These are phyloP conservation scores for Volvariella volvacea DNA, from an alignment of 1,284 basidiomycete genomes.

Conservation along the genomic window DNA sequence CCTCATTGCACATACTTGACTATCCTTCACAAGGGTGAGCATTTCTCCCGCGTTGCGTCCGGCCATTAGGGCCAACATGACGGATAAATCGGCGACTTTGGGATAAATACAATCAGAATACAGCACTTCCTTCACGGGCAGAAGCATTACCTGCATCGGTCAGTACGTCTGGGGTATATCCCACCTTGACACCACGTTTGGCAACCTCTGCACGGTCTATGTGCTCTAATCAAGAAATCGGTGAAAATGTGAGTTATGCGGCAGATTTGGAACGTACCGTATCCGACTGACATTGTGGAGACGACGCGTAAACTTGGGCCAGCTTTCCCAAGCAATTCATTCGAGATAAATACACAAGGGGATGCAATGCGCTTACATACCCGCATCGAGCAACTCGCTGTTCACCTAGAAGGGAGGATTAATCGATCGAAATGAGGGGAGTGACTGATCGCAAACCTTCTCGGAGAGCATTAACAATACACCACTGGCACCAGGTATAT, in stretches of 20 bases:
- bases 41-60: constrained; percentile 70
- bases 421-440: background rate
- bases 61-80: constrained; percentile 91
- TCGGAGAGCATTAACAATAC: constrained; percentile 69
- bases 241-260: background rate
- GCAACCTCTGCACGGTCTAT: constrained; percentile 62
- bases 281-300: constrained; percentile 88
- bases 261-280: constrained; percentile 44
- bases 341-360: constrained; percentile 1
- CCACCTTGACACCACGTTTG: constrained; percentile 67
- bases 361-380: constrained; percentile 24
- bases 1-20: constrained; percentile 38
- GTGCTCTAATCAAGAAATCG: constrained; percentile 56
- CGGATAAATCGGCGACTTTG: constrained; percentile 77
- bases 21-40: constrained; percentile 58
- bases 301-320: constrained; percentile 70
- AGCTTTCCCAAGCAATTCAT: constrained; percentile 34
- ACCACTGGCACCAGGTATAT: constrained; percentile 60
- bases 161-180: constrained; percentile 88
- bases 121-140: background rate
- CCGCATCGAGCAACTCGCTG: constrained; percentile 64
- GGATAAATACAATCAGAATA: background rate
- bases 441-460: constrained; percentile 36
- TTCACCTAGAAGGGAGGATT: constrained; percentile 45
- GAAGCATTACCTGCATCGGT: constrained; percentile 69